Evolutionary conservation across 805 yeast genomes (phyloP), one percentile per base, ranked within the genome.

Genomic region (Candida dajiaensis): DNA sequence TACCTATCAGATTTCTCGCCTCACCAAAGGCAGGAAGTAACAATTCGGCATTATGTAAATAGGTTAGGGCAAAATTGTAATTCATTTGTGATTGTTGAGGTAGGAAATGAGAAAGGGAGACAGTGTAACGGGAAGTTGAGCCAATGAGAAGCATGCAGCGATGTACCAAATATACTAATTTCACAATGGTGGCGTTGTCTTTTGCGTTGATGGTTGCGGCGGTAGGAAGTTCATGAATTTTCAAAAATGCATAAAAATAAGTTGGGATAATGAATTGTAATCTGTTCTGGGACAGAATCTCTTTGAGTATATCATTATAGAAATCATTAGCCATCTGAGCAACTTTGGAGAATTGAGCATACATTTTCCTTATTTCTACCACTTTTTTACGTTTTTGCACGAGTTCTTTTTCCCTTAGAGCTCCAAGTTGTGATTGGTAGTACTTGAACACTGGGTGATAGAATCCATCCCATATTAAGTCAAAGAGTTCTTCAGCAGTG

Each of bases 1-100:
- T 74, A 3, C 83, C 86, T 41, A 78, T 70, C 53, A 78, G 81
- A 52, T 78, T 78, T 53, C 77, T 77, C 25, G 80, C 83, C 55
- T 83, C 89, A 44, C 85, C 85, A 47, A 81, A 69, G 0, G 87
- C 77, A 1, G 92, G 90, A 23, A 83, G 61, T 18, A 84, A 63
- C 23, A 77, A 57, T 28, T 79, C 73, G 18, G 88, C 80, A 40
- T 70, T 61, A 42, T 75, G 71, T 54, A 81, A 79, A 45, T 70
- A 66, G 40, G 69, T 69, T n/a, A 70, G 52, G 2, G 80, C 67
- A 54, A 72, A 72, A 45, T 68, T 61, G 49, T 70, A 74, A 48
- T 67, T 71, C 45, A 73, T 68, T 18, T 70, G 62, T 28, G 67
- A 59, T 50, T 65, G 51, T 63, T 74, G 53, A 22, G 72, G 18